Base-by-base conservation (phyloP, 1,284 basidiomycete genomes). In the Boletus hoseneyae region DNA sequence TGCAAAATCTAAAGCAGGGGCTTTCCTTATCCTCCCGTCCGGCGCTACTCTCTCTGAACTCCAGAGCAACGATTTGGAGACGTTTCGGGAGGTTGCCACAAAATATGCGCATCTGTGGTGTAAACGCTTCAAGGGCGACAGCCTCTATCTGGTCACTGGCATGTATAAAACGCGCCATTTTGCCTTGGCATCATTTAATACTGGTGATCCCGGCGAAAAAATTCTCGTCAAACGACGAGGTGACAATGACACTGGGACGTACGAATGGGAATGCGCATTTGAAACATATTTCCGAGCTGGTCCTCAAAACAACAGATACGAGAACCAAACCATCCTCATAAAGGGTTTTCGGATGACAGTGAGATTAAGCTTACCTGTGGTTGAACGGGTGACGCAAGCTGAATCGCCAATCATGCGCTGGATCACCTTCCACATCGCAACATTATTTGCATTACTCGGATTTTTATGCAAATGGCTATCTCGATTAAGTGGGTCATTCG, bases 91-190 rank as follows among this genome's bases (percentile, higher is more conserved):
- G 3, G 6, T 45, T 21, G 52, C 52, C 8, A 25, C n/a, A 1
- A 21, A 50, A 6, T 21, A 38, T 21, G 52, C 52, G 6, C 16
- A 30, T 15, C n/a, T 6, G 13, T 54, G 53, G 53, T 50, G 52
- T 27, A n/a, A 18, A 16, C 7, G 3, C 12, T 9, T 33, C 15
- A 4, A 4, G 4, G 13, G 18, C 7, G 25, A 45, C 11, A 45
- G 42, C 19, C 40, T 53, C 21, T 54, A 54, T 38, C 10, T 49
- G 25, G 11, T 54, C 29, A 54, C 53, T 0, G 53, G 53, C 12
- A 1, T 42, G 23, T 55, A 45, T 36, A 51, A 45, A 32, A 42
- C 53, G 1, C 10, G 16, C 4, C 38, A 15, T 8, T 54, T 53
- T 42, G 32, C 15, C 29, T 29, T 49, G 18, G 39, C 16, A 19